phyloP scores from a whole-genome alignment of 306 rosid genomes.

The Vicia villosa region DNA sequence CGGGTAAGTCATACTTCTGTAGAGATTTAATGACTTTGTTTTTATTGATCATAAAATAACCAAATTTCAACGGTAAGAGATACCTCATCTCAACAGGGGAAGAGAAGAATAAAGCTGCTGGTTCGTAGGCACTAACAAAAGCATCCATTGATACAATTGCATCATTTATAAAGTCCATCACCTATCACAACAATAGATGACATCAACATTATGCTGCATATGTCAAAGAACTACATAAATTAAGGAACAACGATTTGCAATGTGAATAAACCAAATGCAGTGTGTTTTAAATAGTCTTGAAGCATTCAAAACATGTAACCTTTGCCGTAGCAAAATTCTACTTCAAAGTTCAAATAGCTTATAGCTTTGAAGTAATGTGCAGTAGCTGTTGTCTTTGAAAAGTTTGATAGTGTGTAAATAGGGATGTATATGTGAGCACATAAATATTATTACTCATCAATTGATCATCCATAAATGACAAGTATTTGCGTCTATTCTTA shows the following conservation, averaged over 20 bases:
- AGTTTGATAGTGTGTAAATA: neutral
- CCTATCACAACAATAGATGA: slow-evolving; percentile 51
- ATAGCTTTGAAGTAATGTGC: slow-evolving; percentile 9
- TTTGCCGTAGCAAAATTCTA: slow-evolving; percentile 28
- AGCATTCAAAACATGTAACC: slow-evolving; percentile 15
- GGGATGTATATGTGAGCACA: neutral
- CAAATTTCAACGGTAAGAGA: slow-evolving; percentile 18
- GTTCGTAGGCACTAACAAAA: slow-evolving; percentile 63
- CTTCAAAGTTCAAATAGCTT: neutral
- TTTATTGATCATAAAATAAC: slow-evolving; percentile 19
- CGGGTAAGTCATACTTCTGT: slow-evolving; percentile 3
- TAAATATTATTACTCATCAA: slow-evolving; percentile 4
- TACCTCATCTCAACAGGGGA: slow-evolving; percentile 85
- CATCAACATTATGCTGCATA: slow-evolving; percentile 32
- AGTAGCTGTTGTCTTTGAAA: slow-evolving; percentile 10
- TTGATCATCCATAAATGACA: neutral
- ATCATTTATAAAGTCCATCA: slow-evolving; percentile 93
- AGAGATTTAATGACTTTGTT: slow-evolving; percentile 26
- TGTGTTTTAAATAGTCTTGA: neutral
- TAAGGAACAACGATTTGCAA: slow-evolving; percentile 13
- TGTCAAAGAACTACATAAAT: slow-evolving; percentile 28
- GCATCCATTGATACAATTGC: slow-evolving; percentile 84
- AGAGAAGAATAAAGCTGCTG: slow-evolving; percentile 75
- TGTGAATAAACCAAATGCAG: slow-evolving; percentile 20
- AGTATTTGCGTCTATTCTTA: slow-evolving; percentile 7